phyloP scores from a whole-genome alignment of 2,329 filamentous ascomycete genomes.

The Emericellopsis cladophorae region DNA sequence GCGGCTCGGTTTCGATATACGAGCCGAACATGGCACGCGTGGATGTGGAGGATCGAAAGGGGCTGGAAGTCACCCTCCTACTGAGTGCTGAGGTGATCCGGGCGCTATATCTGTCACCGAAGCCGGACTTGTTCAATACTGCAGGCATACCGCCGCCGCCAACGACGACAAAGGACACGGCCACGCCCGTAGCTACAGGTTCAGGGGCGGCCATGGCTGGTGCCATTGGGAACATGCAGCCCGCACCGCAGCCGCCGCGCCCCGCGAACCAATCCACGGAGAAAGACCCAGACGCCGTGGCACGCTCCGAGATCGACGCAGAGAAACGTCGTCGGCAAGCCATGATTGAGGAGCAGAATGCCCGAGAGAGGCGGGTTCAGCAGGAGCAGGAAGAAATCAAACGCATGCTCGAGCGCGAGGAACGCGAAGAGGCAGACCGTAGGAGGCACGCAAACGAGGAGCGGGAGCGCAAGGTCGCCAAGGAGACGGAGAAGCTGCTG shows the following conservation, averaged over 20 bases:
- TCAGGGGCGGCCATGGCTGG: conserved; percentile 23
- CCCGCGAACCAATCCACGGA: neutral
- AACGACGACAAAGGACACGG: neutral
- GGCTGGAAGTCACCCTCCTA: conserved; percentile 70
- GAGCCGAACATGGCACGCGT: conserved; percentile 85
- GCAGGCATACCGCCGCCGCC: conserved; percentile 22
- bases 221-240: conserved; percentile 19
- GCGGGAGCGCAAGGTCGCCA: conserved; percentile 50
- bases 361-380: conserved; percentile 37
- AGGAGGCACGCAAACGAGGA: conserved; percentile 15
- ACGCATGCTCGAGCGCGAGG: conserved; percentile 54
- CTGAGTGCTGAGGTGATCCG: conserved; percentile 51
- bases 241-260: conserved; percentile 6
- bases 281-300: conserved; percentile 7
- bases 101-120: conserved; percentile 51
- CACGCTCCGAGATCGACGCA: conserved; percentile 43
- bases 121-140: conserved; percentile 70
- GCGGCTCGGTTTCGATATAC: conserved; percentile 66
- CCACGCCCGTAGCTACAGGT: conserved; percentile 14
- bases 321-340: conserved; percentile 64
- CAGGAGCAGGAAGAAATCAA: conserved; percentile 43
- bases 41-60: conserved; percentile 89
- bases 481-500: conserved; percentile 72
- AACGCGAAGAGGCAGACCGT: conserved; percentile 47
- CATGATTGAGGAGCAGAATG: conserved; percentile 22